phyloP scores from a whole-genome alignment of 2,329 filamentous ascomycete species.

The Phoma sp. region DNA sequence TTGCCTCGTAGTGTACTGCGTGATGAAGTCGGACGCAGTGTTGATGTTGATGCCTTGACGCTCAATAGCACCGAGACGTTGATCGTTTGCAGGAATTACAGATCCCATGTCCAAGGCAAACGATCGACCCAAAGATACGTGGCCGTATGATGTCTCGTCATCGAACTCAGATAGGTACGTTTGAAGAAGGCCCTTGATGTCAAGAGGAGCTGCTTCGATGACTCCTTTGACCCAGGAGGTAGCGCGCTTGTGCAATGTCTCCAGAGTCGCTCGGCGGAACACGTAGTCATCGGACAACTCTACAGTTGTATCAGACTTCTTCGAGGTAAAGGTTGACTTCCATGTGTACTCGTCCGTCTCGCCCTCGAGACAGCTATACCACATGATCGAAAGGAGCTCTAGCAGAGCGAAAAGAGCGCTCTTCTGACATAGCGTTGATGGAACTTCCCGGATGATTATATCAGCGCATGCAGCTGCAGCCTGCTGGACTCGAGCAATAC shows the following conservation, averaged over 20 bases:
- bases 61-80: constrained; percentile 82
- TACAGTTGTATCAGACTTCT: constrained; percentile 78
- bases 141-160: constrained; percentile 88
- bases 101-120: constrained; percentile 94
- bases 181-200: constrained; percentile 93
- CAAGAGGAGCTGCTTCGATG: constrained; percentile 84
- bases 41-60: constrained; percentile 79
- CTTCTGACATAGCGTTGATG: constrained; percentile 88
- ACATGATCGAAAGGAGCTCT: constrained; percentile 92
- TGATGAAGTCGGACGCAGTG: constrained; percentile 93
- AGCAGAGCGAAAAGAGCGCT: constrained; percentile 90
- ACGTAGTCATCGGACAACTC: constrained; percentile 94
- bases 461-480: constrained; percentile 85
- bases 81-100: constrained; percentile 83
- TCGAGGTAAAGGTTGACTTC: constrained; percentile 79
- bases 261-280: constrained; percentile 80
- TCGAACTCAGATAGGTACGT: constrained; percentile 96
- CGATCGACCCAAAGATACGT: constrained; percentile 89
- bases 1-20: constrained; percentile 95
- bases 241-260: constrained; percentile 77
- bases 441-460: constrained; percentile 82
- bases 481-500: constrained; percentile 88
- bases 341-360: constrained; percentile 95
- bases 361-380: constrained; percentile 90
- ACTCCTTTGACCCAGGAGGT: constrained; percentile 81